Evolutionary conservation across 176 grass and related monocot genomes (phyloP).

Genomic region (Miscanthus lutarioriparius): DNA sequence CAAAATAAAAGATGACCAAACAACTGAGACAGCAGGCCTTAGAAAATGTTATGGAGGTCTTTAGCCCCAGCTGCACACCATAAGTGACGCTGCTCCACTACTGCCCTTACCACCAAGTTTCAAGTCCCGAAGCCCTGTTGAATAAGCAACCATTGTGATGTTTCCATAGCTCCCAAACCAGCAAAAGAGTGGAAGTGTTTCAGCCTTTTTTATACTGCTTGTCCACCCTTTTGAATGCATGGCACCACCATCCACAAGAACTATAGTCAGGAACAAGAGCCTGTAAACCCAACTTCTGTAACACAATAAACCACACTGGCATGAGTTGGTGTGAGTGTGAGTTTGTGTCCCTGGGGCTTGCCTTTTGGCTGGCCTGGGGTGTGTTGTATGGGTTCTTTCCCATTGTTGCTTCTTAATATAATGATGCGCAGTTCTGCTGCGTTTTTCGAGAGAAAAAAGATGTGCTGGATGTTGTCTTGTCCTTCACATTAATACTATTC

Average conservation of each 20-base stretch:
- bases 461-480: not conserved
- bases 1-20: not conserved
- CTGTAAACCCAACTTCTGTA: not conserved
- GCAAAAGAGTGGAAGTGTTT: not conserved
- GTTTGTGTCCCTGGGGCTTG: too few relatives aligned
- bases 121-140: not conserved
- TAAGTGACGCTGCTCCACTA: not conserved
- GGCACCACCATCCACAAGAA: not conserved
- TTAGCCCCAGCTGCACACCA: not conserved
- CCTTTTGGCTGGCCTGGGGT: too few relatives aligned
- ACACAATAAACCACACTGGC: not conserved
- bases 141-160: not conserved
- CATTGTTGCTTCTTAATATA: too few relatives aligned
- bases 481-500: not conserved
- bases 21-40: not conserved
- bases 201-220: not conserved
- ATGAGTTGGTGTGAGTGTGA: too few relatives aligned
- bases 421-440: too few relatives aligned
- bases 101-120: not conserved
- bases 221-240: not conserved
- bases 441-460: not conserved
- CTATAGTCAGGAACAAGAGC: not conserved
- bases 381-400: too few relatives aligned
- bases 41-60: not conserved
- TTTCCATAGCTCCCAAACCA: not conserved